Conservation (phyloP, 805 yeast species). For the Ogataea minuta region DNA sequence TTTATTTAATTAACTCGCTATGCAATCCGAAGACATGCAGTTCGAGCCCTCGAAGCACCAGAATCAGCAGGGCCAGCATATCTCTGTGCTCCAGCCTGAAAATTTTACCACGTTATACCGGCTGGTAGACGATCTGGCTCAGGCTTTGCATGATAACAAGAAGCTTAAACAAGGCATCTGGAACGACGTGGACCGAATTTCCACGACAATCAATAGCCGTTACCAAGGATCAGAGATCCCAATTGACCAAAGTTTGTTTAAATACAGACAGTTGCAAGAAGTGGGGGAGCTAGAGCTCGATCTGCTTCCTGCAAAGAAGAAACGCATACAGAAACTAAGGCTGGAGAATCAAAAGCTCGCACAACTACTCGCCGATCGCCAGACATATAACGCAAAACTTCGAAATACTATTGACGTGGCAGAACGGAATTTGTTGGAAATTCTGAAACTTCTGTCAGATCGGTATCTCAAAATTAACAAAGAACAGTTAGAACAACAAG, state of each 20-base stretch:
- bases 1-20: background rate
- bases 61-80: conserved; percentile 5
- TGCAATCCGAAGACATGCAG: conserved; percentile 2
- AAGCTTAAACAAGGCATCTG: conserved; percentile 28
- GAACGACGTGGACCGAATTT: conserved; percentile 23
- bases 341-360: conserved; percentile 17
- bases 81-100: conserved; percentile 19
- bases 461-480: conserved; percentile 12
- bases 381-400: conserved; percentile 21
- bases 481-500: conserved; percentile 18
- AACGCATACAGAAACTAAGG: conserved; percentile 8
- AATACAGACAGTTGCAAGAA: conserved; percentile 4
- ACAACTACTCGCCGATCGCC: conserved; percentile 15
- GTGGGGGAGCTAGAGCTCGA: background rate
- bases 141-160: conserved; percentile 21
- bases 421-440: conserved; percentile 17
- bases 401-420: conserved; percentile 18
- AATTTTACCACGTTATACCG: conserved; percentile 20
- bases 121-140: conserved; percentile 24
- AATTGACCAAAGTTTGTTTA: conserved; percentile 12
- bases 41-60: background rate
- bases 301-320: background rate
- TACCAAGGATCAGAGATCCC: conserved; percentile 7
- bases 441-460: conserved; percentile 15
- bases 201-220: conserved; percentile 8